Base-by-base conservation (phyloP, 176 grass and related monocot genomes). In the Oryza coarctata region DNA sequence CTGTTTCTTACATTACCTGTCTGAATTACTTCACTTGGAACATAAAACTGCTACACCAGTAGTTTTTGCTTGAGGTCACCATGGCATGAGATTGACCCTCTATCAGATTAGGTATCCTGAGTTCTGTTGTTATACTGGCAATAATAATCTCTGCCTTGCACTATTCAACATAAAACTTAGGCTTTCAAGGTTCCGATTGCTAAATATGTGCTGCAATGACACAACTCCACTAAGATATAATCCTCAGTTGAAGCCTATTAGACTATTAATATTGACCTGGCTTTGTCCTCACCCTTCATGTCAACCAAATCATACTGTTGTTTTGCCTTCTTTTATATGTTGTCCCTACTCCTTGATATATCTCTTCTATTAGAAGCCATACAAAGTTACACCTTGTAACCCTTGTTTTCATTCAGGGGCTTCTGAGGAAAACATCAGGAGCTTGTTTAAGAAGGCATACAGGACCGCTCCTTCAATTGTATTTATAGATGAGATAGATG, bases 401-500 rank as follows among this genome's bases (percentile, higher is more conserved):
- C 29, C 9, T 35, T 73, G 38, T 52, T 3, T 76, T 50, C 0
- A 77, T 88, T 58, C 71, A 98, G 93, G 96, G 77, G 90, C 93
- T 65, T 98, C 93, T 32, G 96, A 95, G 80, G 96, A 95, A 90
- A 98, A 98, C 49, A 93, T 98, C 63, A 85, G 89, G 84, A 84
- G 63, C 76, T 82, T 98, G 70, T 98, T 98, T 87, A 90, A 93
- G 78, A 98, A 95, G 72, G 95, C 95, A 0, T 91, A 93, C 50
- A 74, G 95, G 17, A 98, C 95, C 68, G 92, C 95, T 73, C 95
- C 95, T 7, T 98, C 95, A 43, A 95, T 98, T 80, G 90, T 98
- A 62, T 95, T 95, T 63, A 99, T 99, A 27, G 96, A 99, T 39
- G 93, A 99, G 87, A 99, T 99, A 61, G 93, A 99, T 41, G 92